Evolutionary conservation across 495 filamentous ascomycete species (phyloP).

Genomic region (Xylaria flabelliformis): DNA sequence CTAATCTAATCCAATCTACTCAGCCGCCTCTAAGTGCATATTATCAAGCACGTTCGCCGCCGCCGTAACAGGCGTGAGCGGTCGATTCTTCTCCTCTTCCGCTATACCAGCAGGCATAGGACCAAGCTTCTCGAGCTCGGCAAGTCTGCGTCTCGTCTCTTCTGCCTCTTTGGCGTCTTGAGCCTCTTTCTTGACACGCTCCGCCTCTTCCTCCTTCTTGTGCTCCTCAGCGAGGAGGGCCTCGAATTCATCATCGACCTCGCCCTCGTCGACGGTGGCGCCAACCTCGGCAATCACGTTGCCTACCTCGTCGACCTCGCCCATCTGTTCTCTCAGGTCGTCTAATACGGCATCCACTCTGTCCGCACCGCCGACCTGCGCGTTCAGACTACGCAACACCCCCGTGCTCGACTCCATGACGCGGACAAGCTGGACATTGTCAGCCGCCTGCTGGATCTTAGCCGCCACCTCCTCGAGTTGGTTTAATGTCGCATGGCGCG

Average conservation of each 20-base stretch:
- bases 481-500: slow-evolving; percentile 70
- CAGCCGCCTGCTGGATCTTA: slow-evolving; percentile 83
- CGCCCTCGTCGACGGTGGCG: slow-evolving; percentile 71
- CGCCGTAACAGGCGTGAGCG: slow-evolving; percentile 36
- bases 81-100: slow-evolving; percentile 27
- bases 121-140: slow-evolving; percentile 44
- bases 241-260: slow-evolving; percentile 89
- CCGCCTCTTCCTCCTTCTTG: slow-evolving; percentile 60
- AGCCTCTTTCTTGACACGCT: slow-evolving; percentile 49
- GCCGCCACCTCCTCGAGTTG: slow-evolving; percentile 82
- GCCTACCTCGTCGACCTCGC: slow-evolving; percentile 80
- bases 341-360: slow-evolving; percentile 78
- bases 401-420: slow-evolving; percentile 80
- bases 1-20: neutral
- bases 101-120: slow-evolving; percentile 33
- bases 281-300: slow-evolving; percentile 71
- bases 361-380: slow-evolving; percentile 76
- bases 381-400: slow-evolving; percentile 75
- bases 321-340: slow-evolving; percentile 78
- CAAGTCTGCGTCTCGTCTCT: slow-evolving; percentile 45
- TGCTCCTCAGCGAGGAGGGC: slow-evolving; percentile 72
- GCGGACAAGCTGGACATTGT: slow-evolving; percentile 78
- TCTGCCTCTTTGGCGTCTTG: slow-evolving; percentile 40
- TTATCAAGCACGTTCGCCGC: slow-evolving; percentile 33
- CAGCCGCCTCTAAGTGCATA: slow-evolving; percentile 26